Base-by-base conservation (phyloP, 2,329 filamentous ascomycete species). In the Graphilbum sp. region DNA sequence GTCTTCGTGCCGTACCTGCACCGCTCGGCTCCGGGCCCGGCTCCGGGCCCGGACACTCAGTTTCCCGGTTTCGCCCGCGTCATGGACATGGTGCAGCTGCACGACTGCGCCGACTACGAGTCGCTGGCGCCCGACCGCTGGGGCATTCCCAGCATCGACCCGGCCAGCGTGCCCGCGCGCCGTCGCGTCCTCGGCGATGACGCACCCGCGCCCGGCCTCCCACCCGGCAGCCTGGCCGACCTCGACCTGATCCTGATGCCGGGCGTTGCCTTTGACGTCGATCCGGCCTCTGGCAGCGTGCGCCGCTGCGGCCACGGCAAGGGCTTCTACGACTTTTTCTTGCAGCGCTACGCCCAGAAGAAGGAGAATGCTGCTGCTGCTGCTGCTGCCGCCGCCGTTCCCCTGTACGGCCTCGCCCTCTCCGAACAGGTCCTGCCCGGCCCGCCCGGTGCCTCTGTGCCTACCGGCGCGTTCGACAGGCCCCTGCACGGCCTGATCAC, bases 251-350 rank as follows among this genome's bases (percentile, higher is more conserved):
- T 98, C 45, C 67, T 98, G 21, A 73, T 96, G 66, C 90, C 90
- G 1, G 90, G 87, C 12, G 82, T 98, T 50, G 88, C 85, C 3
- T 98, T 98, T 57, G 87, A 95, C 55, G 48, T 64, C 36, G 66
- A 73, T 42, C 56, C 60, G 13, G 52, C 58, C 11, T 58, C 58
- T 19, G 64, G 64, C 3, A 62, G 61, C 12, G 69, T 90, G 43
- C 72, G 79, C 47, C 72, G 90, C 49, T 68, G 96, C 17, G 90
- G 90, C 31, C 90, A 98, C 57, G 90, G 90, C 40, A 93, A 85
- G 57, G 90, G 90, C 24, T 98, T 93, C 61, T 98, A 98, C 64
- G 90, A 98, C 62, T 81, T 77, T 56, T 98, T 94, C 57, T 61
- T 98, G 53, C 73, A 79, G 51, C 74, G 79, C 48, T 93, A 87